Percentiles rank a stretch among this genome's conserved stretches.
phyloP scores from a whole-genome alignment of 1,284 basidiomycete species.

The Grifola frondosa region DNA sequence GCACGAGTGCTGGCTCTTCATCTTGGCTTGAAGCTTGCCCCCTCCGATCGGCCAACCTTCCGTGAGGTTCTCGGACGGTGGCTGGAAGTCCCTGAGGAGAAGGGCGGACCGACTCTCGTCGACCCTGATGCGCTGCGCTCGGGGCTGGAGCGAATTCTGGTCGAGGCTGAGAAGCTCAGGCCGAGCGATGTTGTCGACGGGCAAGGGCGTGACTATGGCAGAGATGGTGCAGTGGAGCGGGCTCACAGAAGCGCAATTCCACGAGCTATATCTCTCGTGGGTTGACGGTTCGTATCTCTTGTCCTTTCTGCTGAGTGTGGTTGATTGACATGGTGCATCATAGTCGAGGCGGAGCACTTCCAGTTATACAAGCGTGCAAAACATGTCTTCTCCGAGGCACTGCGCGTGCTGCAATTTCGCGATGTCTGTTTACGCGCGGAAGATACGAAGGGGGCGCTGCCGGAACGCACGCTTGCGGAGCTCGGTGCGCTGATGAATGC shows the following conservation, averaged over 20 bases:
- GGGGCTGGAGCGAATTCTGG: constrained; percentile 47
- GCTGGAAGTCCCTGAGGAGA: constrained; percentile 47
- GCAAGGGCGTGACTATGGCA: constrained; percentile 61
- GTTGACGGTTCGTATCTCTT: constrained; percentile 57
- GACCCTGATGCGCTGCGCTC: constrained; percentile 43
- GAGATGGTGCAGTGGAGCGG: constrained; percentile 73
- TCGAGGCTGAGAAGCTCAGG: constrained; percentile 54
- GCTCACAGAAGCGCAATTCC: constrained; percentile 54
- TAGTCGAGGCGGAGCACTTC: constrained; percentile 78
- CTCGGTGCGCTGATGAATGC: constrained; percentile 79
- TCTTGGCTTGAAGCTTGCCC: constrained; percentile 46
- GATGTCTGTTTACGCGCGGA: constrained; percentile 54
- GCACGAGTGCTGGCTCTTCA: constrained; percentile 68
- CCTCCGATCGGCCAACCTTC: constrained; percentile 42
- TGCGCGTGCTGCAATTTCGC: constrained; percentile 77
- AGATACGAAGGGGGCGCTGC: constrained; percentile 14
- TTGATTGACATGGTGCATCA: neutral
- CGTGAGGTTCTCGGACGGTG: constrained; percentile 49
- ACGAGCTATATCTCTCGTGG: constrained; percentile 71
- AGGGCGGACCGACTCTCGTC: constrained; percentile 39
- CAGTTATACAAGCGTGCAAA: constrained; percentile 77
- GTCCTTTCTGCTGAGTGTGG: neutral
- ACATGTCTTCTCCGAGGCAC: constrained; percentile 76
- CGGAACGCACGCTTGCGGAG: constrained; percentile 35
- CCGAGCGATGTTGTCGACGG: constrained; percentile 34